Evolutionary conservation across 208 protist species (phyloP).

Genomic region (Leishmania tarentolae): DNA sequence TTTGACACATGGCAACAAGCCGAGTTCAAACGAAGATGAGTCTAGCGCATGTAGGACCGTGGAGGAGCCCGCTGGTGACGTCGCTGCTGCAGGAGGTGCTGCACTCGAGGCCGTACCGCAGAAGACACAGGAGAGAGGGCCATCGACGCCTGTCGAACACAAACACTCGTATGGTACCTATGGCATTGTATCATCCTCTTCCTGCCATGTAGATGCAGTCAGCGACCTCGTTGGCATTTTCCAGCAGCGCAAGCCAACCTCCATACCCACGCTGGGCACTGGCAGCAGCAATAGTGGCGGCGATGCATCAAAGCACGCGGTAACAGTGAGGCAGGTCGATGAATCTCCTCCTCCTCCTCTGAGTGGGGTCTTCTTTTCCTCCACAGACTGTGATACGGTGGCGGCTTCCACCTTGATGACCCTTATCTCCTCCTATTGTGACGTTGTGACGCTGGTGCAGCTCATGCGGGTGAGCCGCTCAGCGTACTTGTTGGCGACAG

Average conservation of each 20-base stretch:
- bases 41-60: not conserved
- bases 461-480: constrained; percentile 42
- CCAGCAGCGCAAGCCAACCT: not conserved
- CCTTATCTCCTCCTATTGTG: constrained; percentile 46
- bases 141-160: not conserved
- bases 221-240: not conserved
- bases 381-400: not conserved
- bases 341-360: not conserved
- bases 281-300: not conserved
- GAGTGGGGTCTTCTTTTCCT: constrained; percentile 17
- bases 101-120: not conserved
- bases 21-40: not conserved
- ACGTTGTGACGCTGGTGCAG: constrained; percentile 39
- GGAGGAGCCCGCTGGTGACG: not conserved
- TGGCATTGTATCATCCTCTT: not conserved
- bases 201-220: not conserved
- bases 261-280: not conserved
- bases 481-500: constrained; percentile 39
- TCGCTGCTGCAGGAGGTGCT: not conserved
- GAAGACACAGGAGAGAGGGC: not conserved
- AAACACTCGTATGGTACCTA: not conserved
- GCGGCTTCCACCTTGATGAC: constrained; percentile 9
- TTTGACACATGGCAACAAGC: not conserved
- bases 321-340: not conserved
- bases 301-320: not conserved